phyloP scores from a whole-genome alignment of 2,329 filamentous ascomycete genomes.

The Xylariomycetidae sp. region DNA sequence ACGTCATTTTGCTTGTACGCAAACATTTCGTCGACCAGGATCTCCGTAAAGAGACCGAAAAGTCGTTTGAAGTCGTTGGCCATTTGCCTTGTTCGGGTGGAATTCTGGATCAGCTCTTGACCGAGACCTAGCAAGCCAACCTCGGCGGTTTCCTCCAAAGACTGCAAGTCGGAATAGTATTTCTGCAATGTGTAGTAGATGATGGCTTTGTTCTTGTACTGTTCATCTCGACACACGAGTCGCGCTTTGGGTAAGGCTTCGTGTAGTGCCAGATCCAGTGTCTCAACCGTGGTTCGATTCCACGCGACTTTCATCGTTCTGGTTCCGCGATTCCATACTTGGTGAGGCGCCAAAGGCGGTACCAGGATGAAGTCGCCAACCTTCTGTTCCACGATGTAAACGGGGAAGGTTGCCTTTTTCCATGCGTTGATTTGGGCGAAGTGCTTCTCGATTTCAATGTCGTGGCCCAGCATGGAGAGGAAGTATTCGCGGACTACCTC shows the following conservation, averaged over 20 bases:
- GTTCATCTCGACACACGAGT: conserved; percentile 91
- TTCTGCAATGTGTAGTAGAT: conserved; percentile 81
- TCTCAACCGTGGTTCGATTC: conserved; percentile 93
- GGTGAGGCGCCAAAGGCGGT: conserved; percentile 90
- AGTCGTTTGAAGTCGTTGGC: conserved; percentile 76
- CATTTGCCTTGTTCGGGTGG: conserved; percentile 57
- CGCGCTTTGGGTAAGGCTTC: conserved; percentile 86
- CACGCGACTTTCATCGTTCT: conserved; percentile 96
- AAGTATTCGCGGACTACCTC: conserved; percentile 91
- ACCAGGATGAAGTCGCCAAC: conserved; percentile 90
- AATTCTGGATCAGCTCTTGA: conserved; percentile 36
- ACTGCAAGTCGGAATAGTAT: conserved; percentile 58
- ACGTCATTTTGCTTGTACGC: conserved; percentile 62
- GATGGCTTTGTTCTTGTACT: conserved; percentile 98
- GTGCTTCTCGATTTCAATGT: conserved; percentile 94
- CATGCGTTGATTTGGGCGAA: conserved; percentile 94
- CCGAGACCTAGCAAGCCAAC: conserved; percentile 42
- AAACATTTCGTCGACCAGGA: conserved; percentile 84
- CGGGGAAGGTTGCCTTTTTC: conserved; percentile 89
- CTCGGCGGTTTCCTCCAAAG: conserved; percentile 44
- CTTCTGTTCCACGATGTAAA: conserved; percentile 86
- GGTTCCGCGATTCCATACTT: conserved; percentile 97
- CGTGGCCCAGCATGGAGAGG: conserved; percentile 84
- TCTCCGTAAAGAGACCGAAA: conserved; percentile 69
- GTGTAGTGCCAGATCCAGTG: conserved; percentile 74